These are phyloP conservation scores for Trichoderma sp. DNA, from an alignment of 2,329 filamentous ascomycete genomes.

Conservation along the genomic window DNA sequence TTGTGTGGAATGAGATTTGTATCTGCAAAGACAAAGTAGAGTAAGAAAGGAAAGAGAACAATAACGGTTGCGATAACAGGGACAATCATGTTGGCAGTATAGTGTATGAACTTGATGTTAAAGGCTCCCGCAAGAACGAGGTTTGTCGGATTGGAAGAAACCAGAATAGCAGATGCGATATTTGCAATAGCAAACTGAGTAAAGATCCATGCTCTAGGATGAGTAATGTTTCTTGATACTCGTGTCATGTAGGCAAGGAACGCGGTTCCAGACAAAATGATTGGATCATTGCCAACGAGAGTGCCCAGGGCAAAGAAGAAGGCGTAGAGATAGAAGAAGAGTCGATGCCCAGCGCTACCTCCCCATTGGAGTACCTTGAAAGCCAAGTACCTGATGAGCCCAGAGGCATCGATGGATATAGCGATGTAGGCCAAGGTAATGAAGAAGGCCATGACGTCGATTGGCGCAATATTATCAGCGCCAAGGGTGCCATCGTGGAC, in stretches of 20 bases:
- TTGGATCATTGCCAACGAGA: slow-evolving; percentile 73
- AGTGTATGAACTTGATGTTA: slow-evolving; percentile 66
- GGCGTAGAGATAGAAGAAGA: slow-evolving; percentile 70
- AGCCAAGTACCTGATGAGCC: slow-evolving; percentile 66
- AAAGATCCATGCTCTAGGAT: slow-evolving; percentile 70
- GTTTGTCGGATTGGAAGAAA: slow-evolving; percentile 76
- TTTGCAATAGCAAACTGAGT: slow-evolving; percentile 71
- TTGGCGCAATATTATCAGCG: slow-evolving; percentile 61
- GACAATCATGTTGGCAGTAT: slow-evolving; percentile 76
- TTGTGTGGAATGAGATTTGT: slow-evolving; percentile 60
- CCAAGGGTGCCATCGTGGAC: slow-evolving; percentile 68
- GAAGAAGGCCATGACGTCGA: slow-evolving; percentile 75
- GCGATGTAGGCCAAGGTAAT: slow-evolving; percentile 72
- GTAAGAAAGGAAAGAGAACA: slow-evolving; percentile 65
- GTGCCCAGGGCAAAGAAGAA: slow-evolving; percentile 68
- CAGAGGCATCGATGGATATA: slow-evolving; percentile 73
- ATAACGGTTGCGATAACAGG: slow-evolving; percentile 67
- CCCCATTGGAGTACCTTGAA: slow-evolving; percentile 68
- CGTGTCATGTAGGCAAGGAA: slow-evolving; percentile 76
- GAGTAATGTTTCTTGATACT: slow-evolving; percentile 68
- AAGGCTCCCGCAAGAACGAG: slow-evolving; percentile 72
- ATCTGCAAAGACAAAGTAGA: slow-evolving; percentile 67
- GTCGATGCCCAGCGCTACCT: slow-evolving; percentile 61
- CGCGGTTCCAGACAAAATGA: slow-evolving; percentile 70
- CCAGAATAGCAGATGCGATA: slow-evolving; percentile 70